Percentiles rank a stretch among this genome's conserved stretches.
Evolutionary conservation across 208 protist genomes (phyloP).

Genomic region (Zelonia costaricensis): DNA sequence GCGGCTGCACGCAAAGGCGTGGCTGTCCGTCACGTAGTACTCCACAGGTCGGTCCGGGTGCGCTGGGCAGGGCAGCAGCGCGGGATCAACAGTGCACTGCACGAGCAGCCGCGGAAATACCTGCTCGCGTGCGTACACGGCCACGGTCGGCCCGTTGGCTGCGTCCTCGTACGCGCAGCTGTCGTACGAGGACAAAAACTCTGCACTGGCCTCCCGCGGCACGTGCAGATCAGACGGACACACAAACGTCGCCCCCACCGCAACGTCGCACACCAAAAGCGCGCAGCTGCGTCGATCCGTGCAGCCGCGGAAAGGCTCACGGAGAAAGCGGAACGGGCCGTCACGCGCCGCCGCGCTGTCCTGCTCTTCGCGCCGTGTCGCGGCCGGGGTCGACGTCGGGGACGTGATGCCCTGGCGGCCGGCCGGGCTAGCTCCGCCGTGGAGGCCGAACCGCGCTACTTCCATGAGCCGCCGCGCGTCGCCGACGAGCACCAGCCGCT

Average conservation of each 20-base stretch:
- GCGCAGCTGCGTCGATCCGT: conserved; percentile 30
- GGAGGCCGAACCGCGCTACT: conserved; percentile 40
- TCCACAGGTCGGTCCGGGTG: conserved; percentile 66
- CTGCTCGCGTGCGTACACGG: conserved; percentile 57
- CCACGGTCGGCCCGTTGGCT: conserved; percentile 37
- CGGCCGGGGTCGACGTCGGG: no score
- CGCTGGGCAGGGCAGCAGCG: conserved; percentile 51
- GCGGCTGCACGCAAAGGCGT: conserved; percentile 70
- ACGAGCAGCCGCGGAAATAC: conserved; percentile 64
- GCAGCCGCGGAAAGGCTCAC: conserved; percentile 55
- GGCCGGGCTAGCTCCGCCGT: background rate
- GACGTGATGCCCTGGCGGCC: background rate
- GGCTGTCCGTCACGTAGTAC: conserved; percentile 64
- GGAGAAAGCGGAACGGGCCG: conserved; percentile 44
- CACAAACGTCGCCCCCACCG: conserved; percentile 44
- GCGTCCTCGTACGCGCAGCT: conserved; percentile 50
- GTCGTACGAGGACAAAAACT: conserved; percentile 51
- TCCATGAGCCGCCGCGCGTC: conserved; percentile 35
- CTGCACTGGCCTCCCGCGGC: conserved; percentile 23
- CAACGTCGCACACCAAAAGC: conserved; percentile 74
- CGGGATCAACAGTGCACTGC: conserved; percentile 61
- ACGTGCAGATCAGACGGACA: conserved; percentile 23
- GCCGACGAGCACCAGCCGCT: conserved; percentile 65
- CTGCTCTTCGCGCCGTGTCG: background rate
- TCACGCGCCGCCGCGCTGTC: background rate